Conservation (phyloP, 768 basidiomycete genomes). For the Auricularia sp. region DNA sequence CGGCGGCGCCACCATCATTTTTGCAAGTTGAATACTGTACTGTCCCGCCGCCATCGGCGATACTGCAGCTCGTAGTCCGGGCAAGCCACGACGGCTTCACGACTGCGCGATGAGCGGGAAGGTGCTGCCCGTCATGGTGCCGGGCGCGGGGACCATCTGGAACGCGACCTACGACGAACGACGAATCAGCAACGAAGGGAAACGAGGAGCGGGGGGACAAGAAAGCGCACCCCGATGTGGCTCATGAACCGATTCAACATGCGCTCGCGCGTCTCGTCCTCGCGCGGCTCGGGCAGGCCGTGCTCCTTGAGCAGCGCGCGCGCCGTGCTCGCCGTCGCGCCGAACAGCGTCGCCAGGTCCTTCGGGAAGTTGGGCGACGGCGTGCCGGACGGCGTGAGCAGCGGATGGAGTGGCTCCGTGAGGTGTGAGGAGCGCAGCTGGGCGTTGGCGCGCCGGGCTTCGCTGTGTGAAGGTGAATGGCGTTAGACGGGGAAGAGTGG, state of each 20-base stretch:
- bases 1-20: too few species aligned
- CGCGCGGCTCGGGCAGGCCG: constrained; percentile 23
- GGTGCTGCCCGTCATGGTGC: not conserved
- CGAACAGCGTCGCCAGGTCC: constrained; percentile 36
- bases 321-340: constrained; percentile 32
- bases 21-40: not conserved
- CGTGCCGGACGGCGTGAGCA: constrained; percentile 38
- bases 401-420: constrained; percentile 37
- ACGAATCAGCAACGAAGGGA: not conserved
- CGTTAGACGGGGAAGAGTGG: not conserved
- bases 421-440: constrained; percentile 27
- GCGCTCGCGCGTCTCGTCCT: constrained; percentile 21
- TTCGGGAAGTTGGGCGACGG: constrained; percentile 37
- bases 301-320: constrained; percentile 36
- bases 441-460: constrained; percentile 37
- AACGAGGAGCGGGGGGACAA: constrained; percentile 3
- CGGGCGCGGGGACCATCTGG: constrained; percentile 29
- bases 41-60: not conserved
- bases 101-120: not conserved
- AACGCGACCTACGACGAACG: constrained; percentile 29
- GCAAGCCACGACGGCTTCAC: not conserved
- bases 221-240: constrained; percentile 37
- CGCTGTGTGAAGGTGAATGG: constrained; percentile 21
- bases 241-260: constrained; percentile 39
- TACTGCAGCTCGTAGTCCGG: not conserved